Conservation (phyloP, 2,329 filamentous ascomycete genomes). For the Aspergillus sojae region DNA sequence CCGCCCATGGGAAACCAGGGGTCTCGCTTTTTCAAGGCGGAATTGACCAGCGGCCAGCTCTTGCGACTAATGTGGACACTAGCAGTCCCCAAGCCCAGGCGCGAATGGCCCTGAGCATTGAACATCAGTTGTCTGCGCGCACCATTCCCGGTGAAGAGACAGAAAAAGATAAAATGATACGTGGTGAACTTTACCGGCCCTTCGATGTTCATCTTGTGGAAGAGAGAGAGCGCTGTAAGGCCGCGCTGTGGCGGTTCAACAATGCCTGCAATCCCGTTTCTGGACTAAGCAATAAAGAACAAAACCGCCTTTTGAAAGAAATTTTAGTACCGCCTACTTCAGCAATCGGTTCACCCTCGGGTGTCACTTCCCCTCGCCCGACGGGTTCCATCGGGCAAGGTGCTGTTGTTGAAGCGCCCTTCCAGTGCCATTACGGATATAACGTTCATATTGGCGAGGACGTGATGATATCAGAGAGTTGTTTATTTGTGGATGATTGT, state of each 20-base stretch:
- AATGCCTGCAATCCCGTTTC: slow-evolving; percentile 75
- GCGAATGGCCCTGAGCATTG: slow-evolving; percentile 46
- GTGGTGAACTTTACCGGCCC: slow-evolving; percentile 75
- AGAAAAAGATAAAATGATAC: slow-evolving; percentile 90
- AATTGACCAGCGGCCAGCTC: slow-evolving; percentile 41
- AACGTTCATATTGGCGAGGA: slow-evolving; percentile 88
- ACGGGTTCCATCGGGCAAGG: slow-evolving; percentile 69
- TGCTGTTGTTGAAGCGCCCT: slow-evolving; percentile 81
- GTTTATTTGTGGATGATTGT: slow-evolving; percentile 84
- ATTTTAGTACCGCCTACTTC: slow-evolving; percentile 38
- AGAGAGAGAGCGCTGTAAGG: slow-evolving; percentile 82
- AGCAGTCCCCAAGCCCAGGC: slow-evolving; percentile 47
- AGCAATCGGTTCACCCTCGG: slow-evolving; percentile 50
- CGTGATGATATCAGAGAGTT: slow-evolving; percentile 80
- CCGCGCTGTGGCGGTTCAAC: slow-evolving; percentile 84
- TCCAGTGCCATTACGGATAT: slow-evolving; percentile 93
- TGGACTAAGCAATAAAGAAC: slow-evolving; percentile 62
- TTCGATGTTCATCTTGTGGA: slow-evolving; percentile 76
- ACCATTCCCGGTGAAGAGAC: slow-evolving; percentile 53
- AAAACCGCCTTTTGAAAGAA: slow-evolving; percentile 42
- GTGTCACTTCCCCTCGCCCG: slow-evolving; percentile 56
- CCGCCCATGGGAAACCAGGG: slow-evolving; percentile 36
- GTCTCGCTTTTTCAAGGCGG: slow-evolving; percentile 41
- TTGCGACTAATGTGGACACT: slow-evolving; percentile 38
- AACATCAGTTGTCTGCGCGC: slow-evolving; percentile 43